Evolutionary conservation across 495 filamentous ascomycete species (phyloP).

Genomic region (Penicillium taxi): DNA sequence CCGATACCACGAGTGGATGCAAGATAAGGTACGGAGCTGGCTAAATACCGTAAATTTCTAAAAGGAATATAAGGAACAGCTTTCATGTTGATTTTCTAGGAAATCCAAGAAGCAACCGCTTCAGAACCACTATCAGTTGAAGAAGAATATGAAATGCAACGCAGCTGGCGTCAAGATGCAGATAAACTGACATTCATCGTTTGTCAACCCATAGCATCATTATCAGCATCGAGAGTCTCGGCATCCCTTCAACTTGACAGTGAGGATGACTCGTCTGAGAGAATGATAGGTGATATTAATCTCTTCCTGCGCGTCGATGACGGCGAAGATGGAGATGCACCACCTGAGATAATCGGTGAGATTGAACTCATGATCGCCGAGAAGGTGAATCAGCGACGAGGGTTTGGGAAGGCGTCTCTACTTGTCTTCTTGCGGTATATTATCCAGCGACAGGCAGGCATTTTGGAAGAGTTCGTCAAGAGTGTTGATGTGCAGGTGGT

Average conservation of each 20-base stretch:
- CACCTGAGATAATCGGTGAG: constrained; percentile 53
- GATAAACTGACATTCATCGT: constrained; percentile 47
- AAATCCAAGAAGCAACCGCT: constrained; percentile 74
- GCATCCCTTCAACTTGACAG: constrained; percentile 17
- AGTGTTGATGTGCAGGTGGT: constrained; percentile 12
- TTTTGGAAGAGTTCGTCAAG: constrained; percentile 53
- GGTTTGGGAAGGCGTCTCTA: constrained; percentile 60
- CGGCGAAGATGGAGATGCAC: constrained; percentile 33
- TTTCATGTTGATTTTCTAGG: constrained; percentile 33
- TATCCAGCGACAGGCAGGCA: constrained; percentile 30
- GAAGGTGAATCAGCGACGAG: constrained; percentile 47
- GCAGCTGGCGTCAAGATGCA: constrained; percentile 63
- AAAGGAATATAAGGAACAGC: background rate
- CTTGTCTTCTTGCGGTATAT: constrained; percentile 62
- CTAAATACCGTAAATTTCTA: background rate
- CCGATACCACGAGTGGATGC: constrained; percentile 85
- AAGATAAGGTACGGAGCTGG: constrained; percentile 57
- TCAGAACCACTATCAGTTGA: constrained; percentile 70
- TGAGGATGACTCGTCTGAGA: constrained; percentile 41
- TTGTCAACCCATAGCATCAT: constrained; percentile 21
- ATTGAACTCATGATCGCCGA: constrained; percentile 85
- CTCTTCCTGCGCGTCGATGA: constrained; percentile 60
- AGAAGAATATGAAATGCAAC: constrained; percentile 81
- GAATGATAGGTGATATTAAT: constrained; percentile 83
- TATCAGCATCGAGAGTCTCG: background rate